phyloP scores from a whole-genome alignment of 2,329 filamentous ascomycete genomes.

The Sporothrix euskadiensis region DNA sequence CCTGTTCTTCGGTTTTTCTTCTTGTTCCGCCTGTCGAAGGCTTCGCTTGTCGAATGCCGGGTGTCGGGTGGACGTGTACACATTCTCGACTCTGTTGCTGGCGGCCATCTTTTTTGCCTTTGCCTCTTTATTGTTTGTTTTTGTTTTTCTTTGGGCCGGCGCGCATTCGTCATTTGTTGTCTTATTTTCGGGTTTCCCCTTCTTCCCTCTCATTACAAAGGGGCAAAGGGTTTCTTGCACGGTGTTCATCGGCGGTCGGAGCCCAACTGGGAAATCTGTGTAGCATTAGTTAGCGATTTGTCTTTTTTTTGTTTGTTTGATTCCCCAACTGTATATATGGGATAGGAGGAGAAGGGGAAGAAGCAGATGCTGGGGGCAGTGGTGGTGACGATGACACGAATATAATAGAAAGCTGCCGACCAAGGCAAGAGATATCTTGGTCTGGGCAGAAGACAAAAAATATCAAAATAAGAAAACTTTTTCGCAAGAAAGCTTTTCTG shows the following conservation, averaged over 20 bases:
- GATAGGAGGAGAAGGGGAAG: not conserved
- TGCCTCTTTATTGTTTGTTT: not conserved
- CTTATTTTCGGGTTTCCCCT: constrained; percentile 19
- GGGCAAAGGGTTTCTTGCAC: constrained; percentile 15
- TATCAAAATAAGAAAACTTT: constrained; percentile 24
- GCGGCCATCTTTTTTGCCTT: not conserved
- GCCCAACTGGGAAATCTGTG: constrained; percentile 22
- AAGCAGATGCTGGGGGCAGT: not conserved
- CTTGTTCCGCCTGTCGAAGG: constrained; percentile 14
- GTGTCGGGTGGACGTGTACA: constrained; percentile 24
- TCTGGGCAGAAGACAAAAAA: constrained; percentile 24
- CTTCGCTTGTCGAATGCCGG: not conserved
- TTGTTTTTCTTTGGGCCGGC: constrained; percentile 11
- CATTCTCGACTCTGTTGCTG: constrained; percentile 25
- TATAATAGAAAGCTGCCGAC: constrained; percentile 26
- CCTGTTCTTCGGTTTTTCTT: constrained; percentile 3
- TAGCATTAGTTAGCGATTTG: constrained; percentile 28
- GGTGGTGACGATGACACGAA: constrained; percentile 17
- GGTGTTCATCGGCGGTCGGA: constrained; percentile 27
- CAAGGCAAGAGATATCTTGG: not conserved
- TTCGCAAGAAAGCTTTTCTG: not conserved
- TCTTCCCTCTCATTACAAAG: constrained; percentile 4
- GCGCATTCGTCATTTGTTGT: not conserved
- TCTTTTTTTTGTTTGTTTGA: not conserved
- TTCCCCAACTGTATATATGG: not conserved